phyloP scores from a whole-genome alignment of 164 flowering plant species.

The Cinnamomum micranthum region DNA sequence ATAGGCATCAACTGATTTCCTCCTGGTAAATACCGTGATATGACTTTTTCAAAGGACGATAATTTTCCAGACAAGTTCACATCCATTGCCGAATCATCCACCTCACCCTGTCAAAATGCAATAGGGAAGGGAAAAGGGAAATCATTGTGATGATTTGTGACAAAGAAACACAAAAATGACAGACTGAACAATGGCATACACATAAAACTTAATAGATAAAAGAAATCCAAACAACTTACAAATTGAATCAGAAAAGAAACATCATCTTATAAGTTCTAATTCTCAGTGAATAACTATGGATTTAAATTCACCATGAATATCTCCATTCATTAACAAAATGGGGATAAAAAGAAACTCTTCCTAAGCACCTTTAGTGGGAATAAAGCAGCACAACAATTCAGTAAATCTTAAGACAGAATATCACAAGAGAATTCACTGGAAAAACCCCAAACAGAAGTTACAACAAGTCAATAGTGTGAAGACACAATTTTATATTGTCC shows the following conservation, averaged over 20 bases:
- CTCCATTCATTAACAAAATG: neutral
- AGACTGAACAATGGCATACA: slow-evolving; percentile 1
- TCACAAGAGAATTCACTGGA: too few relatives aligned
- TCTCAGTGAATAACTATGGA: neutral
- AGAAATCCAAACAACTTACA: neutral
- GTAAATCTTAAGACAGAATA: neutral
- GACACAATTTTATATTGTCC: too few relatives aligned
- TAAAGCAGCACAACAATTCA: neutral
- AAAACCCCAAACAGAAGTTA: too few relatives aligned
- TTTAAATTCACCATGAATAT: neutral
- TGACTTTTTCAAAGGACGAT: slow-evolving; percentile 61
- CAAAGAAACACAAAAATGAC: neutral
- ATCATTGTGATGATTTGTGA: neutral
- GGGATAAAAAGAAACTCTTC: neutral
- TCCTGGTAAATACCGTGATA: slow-evolving; percentile 72
- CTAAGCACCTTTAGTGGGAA: neutral
- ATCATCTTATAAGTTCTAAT: neutral
- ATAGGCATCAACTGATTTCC: slow-evolving; percentile 59
- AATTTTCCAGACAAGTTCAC: slow-evolving; percentile 89
- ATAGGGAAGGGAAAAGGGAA: neutral
- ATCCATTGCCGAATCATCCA: slow-evolving; percentile 83
- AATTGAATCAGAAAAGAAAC: too few relatives aligned
- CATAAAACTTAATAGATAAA: neutral
- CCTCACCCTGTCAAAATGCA: slow-evolving; percentile 65
- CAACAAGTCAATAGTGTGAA: too few relatives aligned